Evolutionary conservation across 1,284 basidiomycete genomes (phyloP).

Genomic region (Porogramme epimiltina): DNA sequence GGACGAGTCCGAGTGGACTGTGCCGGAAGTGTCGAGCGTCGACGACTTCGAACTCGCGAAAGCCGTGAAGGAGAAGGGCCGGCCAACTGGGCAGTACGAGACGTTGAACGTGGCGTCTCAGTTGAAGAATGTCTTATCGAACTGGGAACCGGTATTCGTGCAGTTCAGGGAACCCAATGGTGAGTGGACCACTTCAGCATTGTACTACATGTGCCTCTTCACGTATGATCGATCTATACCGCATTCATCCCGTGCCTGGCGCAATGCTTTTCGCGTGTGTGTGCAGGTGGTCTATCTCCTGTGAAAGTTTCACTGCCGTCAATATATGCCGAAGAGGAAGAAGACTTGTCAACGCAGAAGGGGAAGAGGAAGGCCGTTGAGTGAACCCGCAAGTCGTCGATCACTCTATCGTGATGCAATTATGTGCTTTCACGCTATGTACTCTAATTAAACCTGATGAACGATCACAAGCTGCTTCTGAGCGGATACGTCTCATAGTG

Average conservation of each 20-base stretch:
- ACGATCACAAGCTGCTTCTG: no score
- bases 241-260: background rate
- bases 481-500: background rate
- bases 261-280: background rate
- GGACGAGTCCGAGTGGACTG: constrained; percentile 26
- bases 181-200: constrained; percentile 34
- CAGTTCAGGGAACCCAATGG: constrained; percentile 62
- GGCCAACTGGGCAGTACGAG: constrained; percentile 52
- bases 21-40: constrained; percentile 45
- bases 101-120: constrained; percentile 44
- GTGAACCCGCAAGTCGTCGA: no score
- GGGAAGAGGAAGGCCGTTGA: constrained; percentile 48
- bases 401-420: no score
- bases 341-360: constrained; percentile 39
- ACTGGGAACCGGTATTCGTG: constrained; percentile 69
- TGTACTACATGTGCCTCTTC: background rate
- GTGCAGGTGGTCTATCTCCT: constrained; percentile 42
- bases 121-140: constrained; percentile 52
- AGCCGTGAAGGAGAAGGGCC: constrained; percentile 51
- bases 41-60: constrained; percentile 70
- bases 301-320: constrained; percentile 45
- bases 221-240: background rate
- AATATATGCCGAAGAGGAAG: constrained; percentile 46
- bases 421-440: no score
- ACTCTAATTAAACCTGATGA: no score